Base-by-base conservation (phyloP, 225 moss, liverwort and hornwort genomes). In the Asterella californica region DNA sequence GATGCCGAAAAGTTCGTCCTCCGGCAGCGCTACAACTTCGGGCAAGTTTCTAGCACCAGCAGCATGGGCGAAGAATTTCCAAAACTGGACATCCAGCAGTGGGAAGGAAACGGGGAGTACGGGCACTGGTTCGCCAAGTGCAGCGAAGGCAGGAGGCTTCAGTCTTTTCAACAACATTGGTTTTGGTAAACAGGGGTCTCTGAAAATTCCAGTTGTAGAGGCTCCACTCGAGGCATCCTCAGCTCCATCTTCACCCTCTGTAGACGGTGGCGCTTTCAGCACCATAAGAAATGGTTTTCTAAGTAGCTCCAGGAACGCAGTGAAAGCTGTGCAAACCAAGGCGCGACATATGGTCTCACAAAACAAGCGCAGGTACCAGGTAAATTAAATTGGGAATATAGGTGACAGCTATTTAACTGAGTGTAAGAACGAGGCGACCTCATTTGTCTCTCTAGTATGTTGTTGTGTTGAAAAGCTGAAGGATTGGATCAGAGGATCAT, bases 301-400 rank as follows among this genome's bases (percentile, higher is more conserved):
- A 65, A 92, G 84, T 81, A 87, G 89, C 36, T 94, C 94, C 15
- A 84, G 89, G 80, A 94, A 88, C 88, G 96, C 96, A n/a, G 96
- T 96, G 42, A 96, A 91, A 84, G 94, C 94, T 74, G 94, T 96
- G 2, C 96, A 96, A 76, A 91, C 87, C 36, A 94, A 90, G 86
- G 94, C 96, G 18, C 87, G 92, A 3, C 92, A 91, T 82, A 90
- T 96, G 82, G 92, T 96, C 30, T 99, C 99, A 45, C 99, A 99
- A 81, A 92, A 87, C 81, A 92, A 92, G 90, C 92, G 99, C 70
- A 90, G 90, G 52, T 88, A 86, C 76, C 96, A 94, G 96, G 95
- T 96, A 88, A 42, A 46, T 57, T 17, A 32, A 45, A 57, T 80
- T 59, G 22, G 24, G 36, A 34, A 59, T 36, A 76, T 60, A 57